Evolutionary conservation across 257 asterid species (phyloP).

Genomic region (Cordia subcordata): DNA sequence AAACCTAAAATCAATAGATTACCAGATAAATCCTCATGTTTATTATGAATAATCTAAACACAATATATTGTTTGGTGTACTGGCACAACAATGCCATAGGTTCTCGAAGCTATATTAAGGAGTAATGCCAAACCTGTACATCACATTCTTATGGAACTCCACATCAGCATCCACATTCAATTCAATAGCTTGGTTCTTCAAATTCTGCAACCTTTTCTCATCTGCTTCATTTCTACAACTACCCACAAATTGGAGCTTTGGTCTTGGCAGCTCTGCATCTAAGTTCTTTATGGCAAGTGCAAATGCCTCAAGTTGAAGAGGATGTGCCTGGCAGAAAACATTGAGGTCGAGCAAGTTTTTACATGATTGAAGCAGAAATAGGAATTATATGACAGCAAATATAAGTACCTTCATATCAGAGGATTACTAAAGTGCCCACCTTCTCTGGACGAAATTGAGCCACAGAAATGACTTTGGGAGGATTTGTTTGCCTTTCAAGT

Average conservation of each 20-base stretch:
- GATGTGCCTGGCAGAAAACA: slow-evolving; percentile 59
- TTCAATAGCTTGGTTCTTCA: slow-evolving; percentile 64
- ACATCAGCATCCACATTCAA: slow-evolving; percentile 67
- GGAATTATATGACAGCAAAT: slow-evolving; percentile 12
- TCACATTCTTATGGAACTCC: slow-evolving; percentile 83
- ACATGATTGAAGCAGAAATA: slow-evolving; percentile 11
- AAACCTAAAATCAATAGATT: slow-evolving; percentile 3
- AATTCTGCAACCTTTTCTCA: slow-evolving; percentile 73
- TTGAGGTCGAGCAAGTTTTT: slow-evolving; percentile 19
- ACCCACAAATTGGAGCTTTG: slow-evolving; percentile 85
- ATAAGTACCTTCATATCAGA: slow-evolving; percentile 47
- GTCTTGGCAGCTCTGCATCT: slow-evolving; percentile 53
- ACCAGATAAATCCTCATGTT: background rate
- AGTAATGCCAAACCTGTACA: slow-evolving; percentile 64
- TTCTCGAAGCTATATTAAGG: no score
- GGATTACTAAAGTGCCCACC: slow-evolving; percentile 57
- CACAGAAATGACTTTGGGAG: slow-evolving; percentile 74
- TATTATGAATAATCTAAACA: background rate
- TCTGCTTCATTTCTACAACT: slow-evolving; percentile 98
- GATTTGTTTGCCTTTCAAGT: slow-evolving; percentile 56
- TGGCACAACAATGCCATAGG: no score
- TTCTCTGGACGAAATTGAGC: slow-evolving; percentile 99
- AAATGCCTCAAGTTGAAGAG: slow-evolving; percentile 90
- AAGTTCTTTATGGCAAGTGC: slow-evolving; percentile 51
- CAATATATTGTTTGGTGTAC: no score